Evolutionary conservation across 139 green algal genomes (phyloP).

Genomic region (Chlorella sp.): DNA sequence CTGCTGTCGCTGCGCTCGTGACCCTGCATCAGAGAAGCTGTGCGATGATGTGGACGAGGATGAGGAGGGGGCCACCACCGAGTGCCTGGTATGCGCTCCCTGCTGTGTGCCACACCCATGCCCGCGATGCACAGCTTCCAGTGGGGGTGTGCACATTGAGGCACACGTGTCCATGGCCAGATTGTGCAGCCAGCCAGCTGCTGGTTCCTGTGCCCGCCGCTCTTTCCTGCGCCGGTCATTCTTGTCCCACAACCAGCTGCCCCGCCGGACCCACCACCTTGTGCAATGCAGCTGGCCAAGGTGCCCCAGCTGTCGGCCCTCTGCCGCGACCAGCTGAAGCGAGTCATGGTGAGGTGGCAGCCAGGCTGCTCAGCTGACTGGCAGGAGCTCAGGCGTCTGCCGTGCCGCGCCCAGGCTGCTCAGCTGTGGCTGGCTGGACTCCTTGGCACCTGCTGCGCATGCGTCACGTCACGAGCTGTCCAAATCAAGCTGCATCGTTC

Average conservation of each 20-base stretch:
- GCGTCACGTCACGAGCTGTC: no score
- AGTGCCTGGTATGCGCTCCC: conserved; percentile 71
- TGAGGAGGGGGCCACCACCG: conserved; percentile 63
- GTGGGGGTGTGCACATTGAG: no score
- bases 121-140: no score
- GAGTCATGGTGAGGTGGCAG: conserved; percentile 8
- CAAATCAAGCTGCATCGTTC: no score
- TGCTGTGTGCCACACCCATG: not conserved
- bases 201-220: not conserved
- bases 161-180: no score
- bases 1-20: no score
- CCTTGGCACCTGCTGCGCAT: no score
- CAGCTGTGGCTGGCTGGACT: no score
- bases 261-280: not conserved
- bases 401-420: no score
- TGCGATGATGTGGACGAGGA: conserved; percentile 54
- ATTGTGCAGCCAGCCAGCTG: no score
- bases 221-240: not conserved
- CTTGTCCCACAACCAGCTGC: not conserved
- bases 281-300: conserved; percentile 9
- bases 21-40: not conserved
- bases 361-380: no score
- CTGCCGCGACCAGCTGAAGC: conserved; percentile 83
- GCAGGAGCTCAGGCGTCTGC: no score
- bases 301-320: conserved; percentile 57